Conservation (phyloP, 257 asterid species). For the Prunella vulgaris region DNA sequence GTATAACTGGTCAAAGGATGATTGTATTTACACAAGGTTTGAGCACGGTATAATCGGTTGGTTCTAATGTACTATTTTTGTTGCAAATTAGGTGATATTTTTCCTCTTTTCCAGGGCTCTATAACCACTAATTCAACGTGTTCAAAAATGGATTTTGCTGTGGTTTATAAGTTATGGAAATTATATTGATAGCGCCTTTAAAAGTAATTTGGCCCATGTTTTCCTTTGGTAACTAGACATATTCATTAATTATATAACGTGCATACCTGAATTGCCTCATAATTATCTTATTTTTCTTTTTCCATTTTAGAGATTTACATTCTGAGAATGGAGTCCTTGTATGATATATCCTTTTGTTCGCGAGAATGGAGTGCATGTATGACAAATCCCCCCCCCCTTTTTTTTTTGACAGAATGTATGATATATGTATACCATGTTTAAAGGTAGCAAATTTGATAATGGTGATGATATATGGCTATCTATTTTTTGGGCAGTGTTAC, state of each 20-base stretch:
- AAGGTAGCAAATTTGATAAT: conserved; percentile 4
- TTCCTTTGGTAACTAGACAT: background rate
- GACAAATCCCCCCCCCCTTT: background rate
- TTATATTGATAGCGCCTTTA: background rate
- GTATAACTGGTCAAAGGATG: background rate
- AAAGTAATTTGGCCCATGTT: background rate
- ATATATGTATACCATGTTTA: background rate
- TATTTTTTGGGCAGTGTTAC: conserved; percentile 46
- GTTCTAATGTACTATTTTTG: background rate
- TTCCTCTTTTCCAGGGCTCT: background rate
- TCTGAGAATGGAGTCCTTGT: background rate
- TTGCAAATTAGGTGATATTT: conserved; percentile 8
- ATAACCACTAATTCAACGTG: background rate
- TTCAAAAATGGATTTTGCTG: background rate
- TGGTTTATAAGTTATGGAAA: background rate
- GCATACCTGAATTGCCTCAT: background rate
- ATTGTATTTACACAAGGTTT: background rate
- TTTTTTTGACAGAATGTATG: too few species aligned
- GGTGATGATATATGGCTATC: conserved; percentile 15
- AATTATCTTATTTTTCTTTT: background rate
- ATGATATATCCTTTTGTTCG: background rate
- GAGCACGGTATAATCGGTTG: background rate
- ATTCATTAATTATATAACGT: background rate
- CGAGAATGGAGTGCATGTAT: background rate
- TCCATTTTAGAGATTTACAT: background rate